These are phyloP conservation scores for Fusarium temperatum DNA, from an alignment of 2,329 filamentous ascomycete species.

Conservation along the genomic window DNA sequence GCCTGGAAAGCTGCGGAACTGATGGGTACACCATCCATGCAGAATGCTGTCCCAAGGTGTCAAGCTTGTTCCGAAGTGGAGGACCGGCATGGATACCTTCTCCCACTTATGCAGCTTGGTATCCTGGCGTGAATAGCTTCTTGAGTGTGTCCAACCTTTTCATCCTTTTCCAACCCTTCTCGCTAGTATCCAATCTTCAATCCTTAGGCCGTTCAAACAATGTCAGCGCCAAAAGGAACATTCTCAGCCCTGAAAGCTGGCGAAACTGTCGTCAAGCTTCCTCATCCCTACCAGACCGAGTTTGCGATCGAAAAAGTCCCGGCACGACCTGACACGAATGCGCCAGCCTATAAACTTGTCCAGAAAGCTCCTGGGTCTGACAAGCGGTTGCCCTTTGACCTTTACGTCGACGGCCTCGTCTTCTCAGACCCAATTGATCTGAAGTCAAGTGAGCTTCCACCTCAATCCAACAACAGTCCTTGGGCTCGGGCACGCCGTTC, in stretches of 20 bases:
- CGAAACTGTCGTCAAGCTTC: constrained; percentile 57
- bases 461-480: constrained; percentile 62
- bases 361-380: constrained; percentile 41
- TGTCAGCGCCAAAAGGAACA: constrained; percentile 28
- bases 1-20: constrained; percentile 9
- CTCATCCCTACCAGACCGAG: constrained; percentile 59
- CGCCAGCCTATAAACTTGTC: constrained; percentile 49
- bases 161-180: background rate
- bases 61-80: constrained; percentile 22
- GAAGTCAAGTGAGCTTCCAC: constrained; percentile 59
- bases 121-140: constrained; percentile 37
- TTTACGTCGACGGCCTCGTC: constrained; percentile 50
- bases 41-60: background rate
- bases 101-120: constrained; percentile 3
- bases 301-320: constrained; percentile 52
- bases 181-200: background rate
- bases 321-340: constrained; percentile 26
- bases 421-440: constrained; percentile 58
- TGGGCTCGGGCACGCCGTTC: constrained; percentile 66
- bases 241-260: constrained; percentile 40
- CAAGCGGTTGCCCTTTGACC: constrained; percentile 42
- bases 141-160: background rate
- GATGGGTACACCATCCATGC: constrained; percentile 4
- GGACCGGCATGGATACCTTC: constrained; percentile 4
- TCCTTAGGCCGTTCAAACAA: background rate